phyloP scores from a whole-genome alignment of 2,329 filamentous ascomycete species.

The Macrophomina pseudophaseolina region DNA sequence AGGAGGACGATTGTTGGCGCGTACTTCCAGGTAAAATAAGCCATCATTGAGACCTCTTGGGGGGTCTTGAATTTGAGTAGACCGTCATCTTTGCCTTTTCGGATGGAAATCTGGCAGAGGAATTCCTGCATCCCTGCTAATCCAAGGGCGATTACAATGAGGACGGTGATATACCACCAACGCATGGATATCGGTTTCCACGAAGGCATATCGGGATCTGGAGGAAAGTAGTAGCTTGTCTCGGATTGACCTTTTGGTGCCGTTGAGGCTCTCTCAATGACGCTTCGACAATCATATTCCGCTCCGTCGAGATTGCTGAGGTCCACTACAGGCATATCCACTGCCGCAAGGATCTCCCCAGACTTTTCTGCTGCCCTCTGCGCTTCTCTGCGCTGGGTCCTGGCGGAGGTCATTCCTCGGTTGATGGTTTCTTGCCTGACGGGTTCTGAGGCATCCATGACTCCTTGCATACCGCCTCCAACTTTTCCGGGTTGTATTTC shows the following conservation, averaged over 20 bases:
- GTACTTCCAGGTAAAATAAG: conserved; percentile 48
- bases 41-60: conserved; percentile 35
- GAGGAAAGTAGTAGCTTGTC: conserved; percentile 47
- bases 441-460: conserved; percentile 39
- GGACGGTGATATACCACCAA: conserved; percentile 41
- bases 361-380: conserved; percentile 50
- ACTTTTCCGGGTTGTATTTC: conserved; percentile 31
- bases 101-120: conserved; percentile 43
- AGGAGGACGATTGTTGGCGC: conserved; percentile 53
- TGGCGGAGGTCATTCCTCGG: conserved; percentile 13
- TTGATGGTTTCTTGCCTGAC: conserved; percentile 30
- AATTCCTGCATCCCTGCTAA: conserved; percentile 45
- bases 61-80: conserved; percentile 39
- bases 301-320: conserved; percentile 48
- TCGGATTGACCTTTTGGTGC: conserved; percentile 27
- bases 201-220: conserved; percentile 46
- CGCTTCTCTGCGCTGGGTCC: conserved; percentile 38
- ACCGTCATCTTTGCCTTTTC: conserved; percentile 33
- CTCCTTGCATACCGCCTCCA: conserved; percentile 38
- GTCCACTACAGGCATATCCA: conserved; percentile 42
- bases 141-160: conserved; percentile 40
- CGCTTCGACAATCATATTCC: conserved; percentile 40
- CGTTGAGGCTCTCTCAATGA: conserved; percentile 31
- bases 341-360: conserved; percentile 48
- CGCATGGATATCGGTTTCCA: conserved; percentile 49